Percentiles rank a stretch among this genome's conserved stretches.
These are phyloP conservation scores for Psilocybe sp. DNA, from an alignment of 768 basidiomycete species.

Conservation along the genomic window DNA sequence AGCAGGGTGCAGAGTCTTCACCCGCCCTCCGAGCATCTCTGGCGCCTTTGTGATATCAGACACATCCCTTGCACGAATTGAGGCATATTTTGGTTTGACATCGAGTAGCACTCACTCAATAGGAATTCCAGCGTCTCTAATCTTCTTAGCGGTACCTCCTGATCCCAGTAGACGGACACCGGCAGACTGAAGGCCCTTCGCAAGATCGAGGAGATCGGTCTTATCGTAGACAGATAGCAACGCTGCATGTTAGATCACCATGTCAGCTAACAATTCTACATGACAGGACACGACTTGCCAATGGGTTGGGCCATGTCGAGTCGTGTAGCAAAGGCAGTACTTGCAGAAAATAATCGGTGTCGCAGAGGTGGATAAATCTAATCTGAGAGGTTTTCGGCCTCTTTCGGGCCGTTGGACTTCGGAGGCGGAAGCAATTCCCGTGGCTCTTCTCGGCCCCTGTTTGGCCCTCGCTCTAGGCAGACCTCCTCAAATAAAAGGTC, in stretches of 20 bases:
- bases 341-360: not conserved
- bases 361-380: not conserved
- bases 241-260: constrained; percentile 42
- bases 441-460: no score
- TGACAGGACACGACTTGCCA: constrained; percentile 13
- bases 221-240: constrained; percentile 97
- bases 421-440: no score
- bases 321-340: not conserved
- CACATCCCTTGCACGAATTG: constrained; percentile 78
- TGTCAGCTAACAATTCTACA: not conserved
- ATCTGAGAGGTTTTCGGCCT: no score
- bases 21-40: constrained; percentile 97
- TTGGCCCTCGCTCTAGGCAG: no score
- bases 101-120: constrained; percentile 67
- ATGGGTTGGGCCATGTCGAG: constrained; percentile 27
- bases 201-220: constrained; percentile 82
- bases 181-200: constrained; percentile 73
- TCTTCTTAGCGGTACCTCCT: constrained; percentile 97
- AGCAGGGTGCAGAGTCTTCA: constrained; percentile 97
- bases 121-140: constrained; percentile 87
- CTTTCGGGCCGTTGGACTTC: no score
- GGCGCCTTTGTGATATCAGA: constrained; percentile 96
- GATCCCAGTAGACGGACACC: constrained; percentile 91
- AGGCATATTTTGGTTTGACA: not conserved
- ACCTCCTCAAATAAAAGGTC: no score